Evolutionary conservation across 805 yeast species (phyloP).

Genomic region (Metschnikowia lunata): DNA sequence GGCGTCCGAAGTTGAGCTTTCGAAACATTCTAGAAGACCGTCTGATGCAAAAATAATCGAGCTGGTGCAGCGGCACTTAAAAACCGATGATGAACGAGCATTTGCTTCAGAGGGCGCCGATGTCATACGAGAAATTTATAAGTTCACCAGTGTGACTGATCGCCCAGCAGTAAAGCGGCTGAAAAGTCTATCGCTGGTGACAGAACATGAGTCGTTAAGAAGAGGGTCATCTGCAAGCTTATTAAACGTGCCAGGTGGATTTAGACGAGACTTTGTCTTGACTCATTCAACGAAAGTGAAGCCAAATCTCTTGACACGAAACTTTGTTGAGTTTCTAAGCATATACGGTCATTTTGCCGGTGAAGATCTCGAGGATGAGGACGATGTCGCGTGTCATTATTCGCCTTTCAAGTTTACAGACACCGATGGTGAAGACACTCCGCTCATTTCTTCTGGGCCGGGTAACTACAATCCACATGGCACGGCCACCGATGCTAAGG

Average conservation of each 20-base stretch:
- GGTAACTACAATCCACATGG: conserved; percentile 33
- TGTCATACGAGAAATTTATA: conserved; percentile 17
- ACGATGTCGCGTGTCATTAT: conserved; percentile 52
- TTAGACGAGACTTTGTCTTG: conserved; percentile 64
- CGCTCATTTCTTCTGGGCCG: conserved; percentile 22
- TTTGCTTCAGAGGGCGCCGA: conserved; percentile 18
- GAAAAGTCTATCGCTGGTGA: conserved; percentile 15
- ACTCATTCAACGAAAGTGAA: conserved; percentile 7
- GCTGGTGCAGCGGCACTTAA: conserved; percentile 14
- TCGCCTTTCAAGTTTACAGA: conserved; percentile 19
- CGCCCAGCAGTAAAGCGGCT: conserved; percentile 11
- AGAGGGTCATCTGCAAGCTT: conserved; percentile 64
- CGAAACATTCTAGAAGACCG: not conserved
- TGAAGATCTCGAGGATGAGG: conserved; percentile 67
- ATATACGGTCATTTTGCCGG: conserved; percentile 87
- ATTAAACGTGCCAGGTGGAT: conserved; percentile 77
- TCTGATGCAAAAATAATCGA: conserved; percentile 9
- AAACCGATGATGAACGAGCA: conserved; percentile 7
- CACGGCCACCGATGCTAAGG: conserved; percentile 68
- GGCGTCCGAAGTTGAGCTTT: conserved; percentile 2
- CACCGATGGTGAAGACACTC: conserved; percentile 32
- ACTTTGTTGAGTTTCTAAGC: conserved; percentile 72
- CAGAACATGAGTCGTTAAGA: conserved; percentile 22
- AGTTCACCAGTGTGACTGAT: conserved; percentile 5
- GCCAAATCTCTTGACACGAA: conserved; percentile 57